These are phyloP conservation scores for Cicer pinnatifidum DNA, from an alignment of 306 rosid species.

Conservation along the genomic window DNA sequence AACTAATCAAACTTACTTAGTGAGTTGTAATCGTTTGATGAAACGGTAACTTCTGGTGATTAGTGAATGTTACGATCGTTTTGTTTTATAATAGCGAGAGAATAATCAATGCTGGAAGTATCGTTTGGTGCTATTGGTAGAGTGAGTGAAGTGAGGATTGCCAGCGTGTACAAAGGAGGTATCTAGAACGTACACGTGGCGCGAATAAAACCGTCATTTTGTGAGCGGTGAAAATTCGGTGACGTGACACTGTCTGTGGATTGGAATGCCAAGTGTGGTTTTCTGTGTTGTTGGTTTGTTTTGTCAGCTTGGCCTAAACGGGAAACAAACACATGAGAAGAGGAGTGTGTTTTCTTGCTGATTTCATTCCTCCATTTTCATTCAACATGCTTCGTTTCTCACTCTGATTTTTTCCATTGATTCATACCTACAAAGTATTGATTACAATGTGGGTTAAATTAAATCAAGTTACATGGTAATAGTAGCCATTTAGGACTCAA, in stretches of 20 bases:
- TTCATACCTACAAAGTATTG: constrained; percentile 1
- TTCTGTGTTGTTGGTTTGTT: not conserved
- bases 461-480: not conserved
- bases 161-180: constrained; percentile 45
- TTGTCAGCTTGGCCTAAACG: not conserved
- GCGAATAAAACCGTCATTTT: constrained; percentile 32
- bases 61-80: not conserved
- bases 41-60: not conserved
- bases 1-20: not conserved
- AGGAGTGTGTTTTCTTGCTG: constrained; percentile 54
- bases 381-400: not conserved
- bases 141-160: constrained; percentile 38
- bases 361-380: constrained; percentile 37
- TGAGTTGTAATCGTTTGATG: not conserved
- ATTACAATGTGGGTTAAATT: constrained; percentile 47
- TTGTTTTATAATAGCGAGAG: constrained; percentile 38
- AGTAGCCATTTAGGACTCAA: constrained; percentile 11
- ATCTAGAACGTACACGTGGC: constrained; percentile 69
- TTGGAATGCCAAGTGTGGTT: constrained; percentile 45
- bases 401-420: not conserved
- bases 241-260: constrained; percentile 17
- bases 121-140: constrained; percentile 48
- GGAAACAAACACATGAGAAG: not conserved
- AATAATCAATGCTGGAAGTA: constrained; percentile 41
- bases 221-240: not conserved